Conservation (phyloP, 163 green algal species). For the Coccomyxa subellipsoidea region DNA sequence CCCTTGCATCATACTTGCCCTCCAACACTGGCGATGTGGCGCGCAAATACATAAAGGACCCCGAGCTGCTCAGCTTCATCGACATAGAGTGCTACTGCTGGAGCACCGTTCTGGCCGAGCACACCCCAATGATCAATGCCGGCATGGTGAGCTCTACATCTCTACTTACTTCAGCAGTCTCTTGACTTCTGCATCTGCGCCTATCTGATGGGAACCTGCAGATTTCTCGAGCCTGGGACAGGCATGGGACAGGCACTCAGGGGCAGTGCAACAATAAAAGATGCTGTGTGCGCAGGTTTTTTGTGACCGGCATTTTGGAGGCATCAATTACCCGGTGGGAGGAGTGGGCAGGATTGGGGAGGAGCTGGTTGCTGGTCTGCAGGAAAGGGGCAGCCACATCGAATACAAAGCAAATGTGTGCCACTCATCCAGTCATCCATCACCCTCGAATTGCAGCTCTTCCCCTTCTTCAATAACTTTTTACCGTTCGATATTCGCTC, state of each 20-base stretch:
- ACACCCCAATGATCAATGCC: slow-evolving; percentile 94
- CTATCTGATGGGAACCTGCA: neutral
- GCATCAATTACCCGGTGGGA: slow-evolving; percentile 93
- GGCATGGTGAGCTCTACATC: slow-evolving; percentile 55
- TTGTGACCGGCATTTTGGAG: slow-evolving; percentile 92
- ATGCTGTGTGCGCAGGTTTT: slow-evolving; percentile 59
- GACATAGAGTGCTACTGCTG: slow-evolving; percentile 97
- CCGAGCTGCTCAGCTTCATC: slow-evolving; percentile 90
- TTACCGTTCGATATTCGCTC: too few relatives aligned
- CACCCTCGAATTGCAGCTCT: too few relatives aligned
- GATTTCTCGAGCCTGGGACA: too few relatives aligned
- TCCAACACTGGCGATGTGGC: slow-evolving; percentile 81
- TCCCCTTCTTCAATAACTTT: too few relatives aligned
- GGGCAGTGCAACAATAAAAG: too few relatives aligned
- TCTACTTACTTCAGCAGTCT: too few relatives aligned
- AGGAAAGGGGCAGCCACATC: slow-evolving; percentile 72
- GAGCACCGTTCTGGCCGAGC: slow-evolving; percentile 78
- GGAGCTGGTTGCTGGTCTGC: slow-evolving; percentile 63
- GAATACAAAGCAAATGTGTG: slow-evolving; percentile 86
- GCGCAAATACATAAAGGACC: slow-evolving; percentile 76
- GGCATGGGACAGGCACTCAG: too few relatives aligned
- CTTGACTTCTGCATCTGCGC: neutral
- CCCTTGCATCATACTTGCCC: slow-evolving; percentile 70
- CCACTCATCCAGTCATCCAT: too few relatives aligned
- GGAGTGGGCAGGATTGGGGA: slow-evolving; percentile 84